Conservation (phyloP, 2,329 filamentous ascomycete genomes). For the Aureobasidium lini region DNA sequence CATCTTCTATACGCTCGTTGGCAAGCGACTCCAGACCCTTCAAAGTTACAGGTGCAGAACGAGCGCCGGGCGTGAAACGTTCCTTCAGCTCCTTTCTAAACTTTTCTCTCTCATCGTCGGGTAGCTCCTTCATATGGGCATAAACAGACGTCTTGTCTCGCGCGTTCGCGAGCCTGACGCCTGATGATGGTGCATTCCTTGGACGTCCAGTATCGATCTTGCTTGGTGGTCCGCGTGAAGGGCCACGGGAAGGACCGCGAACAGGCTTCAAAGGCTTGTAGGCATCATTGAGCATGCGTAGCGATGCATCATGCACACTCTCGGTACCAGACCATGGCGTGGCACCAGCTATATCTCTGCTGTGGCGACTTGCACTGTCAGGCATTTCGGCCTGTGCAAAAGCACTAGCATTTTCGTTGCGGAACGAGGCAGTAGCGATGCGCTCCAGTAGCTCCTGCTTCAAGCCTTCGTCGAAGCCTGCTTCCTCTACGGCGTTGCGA, state of each 20-base stretch:
- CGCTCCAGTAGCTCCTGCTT: conserved; percentile 52
- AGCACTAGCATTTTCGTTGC: conserved; percentile 44
- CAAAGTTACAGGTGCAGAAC: conserved; percentile 67
- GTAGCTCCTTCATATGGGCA: conserved; percentile 49
- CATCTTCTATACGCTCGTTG: conserved; percentile 88
- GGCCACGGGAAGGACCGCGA: conserved; percentile 25
- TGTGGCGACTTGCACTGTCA: conserved; percentile 58
- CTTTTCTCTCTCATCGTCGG: conserved; percentile 64
- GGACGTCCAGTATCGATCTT: conserved; percentile 38
- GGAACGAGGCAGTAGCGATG: conserved; percentile 49
- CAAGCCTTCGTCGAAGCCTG: conserved; percentile 55
- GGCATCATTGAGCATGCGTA: conserved; percentile 67
- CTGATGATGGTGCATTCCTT: conserved; percentile 32
- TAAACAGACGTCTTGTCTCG: conserved; percentile 53
- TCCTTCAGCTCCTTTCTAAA: conserved; percentile 69
- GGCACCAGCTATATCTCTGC: conserved; percentile 59
- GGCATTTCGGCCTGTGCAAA: conserved; percentile 49
- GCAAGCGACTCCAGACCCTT: conserved; percentile 74
- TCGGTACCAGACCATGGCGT: conserved; percentile 75
- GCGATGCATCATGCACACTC: conserved; percentile 61
- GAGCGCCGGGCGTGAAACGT: conserved; percentile 65
- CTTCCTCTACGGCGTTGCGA: conserved; percentile 51
- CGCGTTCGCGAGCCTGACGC: conserved; percentile 49
- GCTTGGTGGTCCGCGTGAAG: conserved; percentile 32
- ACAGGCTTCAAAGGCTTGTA: conserved; percentile 47